Evolutionary conservation across 2,329 filamentous ascomycete genomes (phyloP), one percentile per base, ranked within the genome.

Genomic region (Ceratocystis alfenasii): DNA sequence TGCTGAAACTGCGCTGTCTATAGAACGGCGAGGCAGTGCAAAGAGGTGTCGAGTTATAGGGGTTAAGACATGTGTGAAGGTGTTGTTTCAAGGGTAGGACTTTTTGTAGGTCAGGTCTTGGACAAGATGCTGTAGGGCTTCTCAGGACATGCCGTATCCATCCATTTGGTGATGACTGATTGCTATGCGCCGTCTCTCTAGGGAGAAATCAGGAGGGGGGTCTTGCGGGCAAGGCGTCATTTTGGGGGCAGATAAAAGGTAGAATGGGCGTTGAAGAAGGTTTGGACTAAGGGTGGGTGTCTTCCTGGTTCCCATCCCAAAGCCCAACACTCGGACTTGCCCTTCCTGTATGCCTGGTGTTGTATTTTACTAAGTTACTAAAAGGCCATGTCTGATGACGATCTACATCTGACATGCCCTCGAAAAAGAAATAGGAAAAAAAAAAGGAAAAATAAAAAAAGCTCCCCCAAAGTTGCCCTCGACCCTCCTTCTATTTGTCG

Each of bases 1-100:
- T 63, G 61, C 28, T 63, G 61, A 20, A 46, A 48, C 44, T 30
- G 41, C 22, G 46, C 20, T 48, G 25, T 7, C 55, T 63, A 63
- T 50, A 63, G 61, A 63, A 63, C 61, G n/a, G n/a, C 22, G 46
- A 17, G 61, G 61, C 61, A 48, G 61, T 63, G 61, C 61, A 50
- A 41, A 15, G 22, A 25, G 53, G 30, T 36, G 28, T n/a, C 3
- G 12, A 36, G 8, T 5, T 28, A 53, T 53, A 28, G 48, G 55
- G 55, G 28, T 28, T 20, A 36, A 59, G 55, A 17, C 55, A 36
- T 25, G 28, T 20, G 30, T n/a, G 33, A n/a, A 36, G 12, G 55
- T 33, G 12, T n/a, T 59, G 55, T 59, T 59, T 59, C 55, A 59
- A 59, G 17, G 28, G 55, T 10, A n/a, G 55, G 55, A 20, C 55